Evolutionary conservation across 2,329 filamentous ascomycete genomes (phyloP).

Genomic region (Verticillium longisporum): DNA sequence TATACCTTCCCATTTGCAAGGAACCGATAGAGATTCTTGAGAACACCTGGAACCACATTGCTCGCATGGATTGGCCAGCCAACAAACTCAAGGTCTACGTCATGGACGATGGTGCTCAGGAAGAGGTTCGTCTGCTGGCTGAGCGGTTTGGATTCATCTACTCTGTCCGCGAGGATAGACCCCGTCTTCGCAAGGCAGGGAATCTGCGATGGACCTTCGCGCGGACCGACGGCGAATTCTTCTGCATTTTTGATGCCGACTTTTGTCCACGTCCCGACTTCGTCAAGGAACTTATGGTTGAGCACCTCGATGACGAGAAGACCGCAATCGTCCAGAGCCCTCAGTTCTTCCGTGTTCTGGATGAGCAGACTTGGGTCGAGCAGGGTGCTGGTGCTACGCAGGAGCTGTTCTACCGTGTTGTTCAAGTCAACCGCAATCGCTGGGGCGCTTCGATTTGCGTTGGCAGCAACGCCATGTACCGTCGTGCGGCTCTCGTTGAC

Average conservation of each 20-base stretch:
- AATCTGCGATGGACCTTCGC: slow-evolving; percentile 34
- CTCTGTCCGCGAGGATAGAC: slow-evolving; percentile 31
- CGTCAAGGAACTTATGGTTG: slow-evolving; percentile 27
- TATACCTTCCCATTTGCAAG: slow-evolving; percentile 33
- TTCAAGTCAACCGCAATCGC: slow-evolving; percentile 30
- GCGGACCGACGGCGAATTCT: slow-evolving; percentile 29
- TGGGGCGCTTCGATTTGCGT: slow-evolving; percentile 35
- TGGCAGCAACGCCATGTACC: slow-evolving; percentile 33
- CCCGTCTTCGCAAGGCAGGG: slow-evolving; percentile 32
- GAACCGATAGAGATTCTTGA: slow-evolving; percentile 31
- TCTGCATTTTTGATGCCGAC: slow-evolving; percentile 34
- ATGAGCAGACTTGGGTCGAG: slow-evolving; percentile 34
- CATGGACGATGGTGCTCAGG: slow-evolving; percentile 28
- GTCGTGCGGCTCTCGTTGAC: slow-evolving; percentile 28
- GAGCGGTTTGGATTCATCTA: slow-evolving; percentile 28
- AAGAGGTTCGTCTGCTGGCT: slow-evolving; percentile 21
- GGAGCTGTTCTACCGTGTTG: slow-evolving; percentile 34
- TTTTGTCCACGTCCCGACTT: slow-evolving; percentile 35
- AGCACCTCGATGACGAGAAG: slow-evolving; percentile 28
- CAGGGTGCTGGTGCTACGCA: slow-evolving; percentile 33
- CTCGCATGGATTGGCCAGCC: slow-evolving; percentile 26
- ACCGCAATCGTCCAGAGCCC: slow-evolving; percentile 33
- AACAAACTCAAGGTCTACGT: slow-evolving; percentile 28
- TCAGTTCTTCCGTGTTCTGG: slow-evolving; percentile 30
- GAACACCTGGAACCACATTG: slow-evolving; percentile 27